Base-by-base conservation (phyloP, 2,329 filamentous ascomycete species). In the Monascus ruber region DNA sequence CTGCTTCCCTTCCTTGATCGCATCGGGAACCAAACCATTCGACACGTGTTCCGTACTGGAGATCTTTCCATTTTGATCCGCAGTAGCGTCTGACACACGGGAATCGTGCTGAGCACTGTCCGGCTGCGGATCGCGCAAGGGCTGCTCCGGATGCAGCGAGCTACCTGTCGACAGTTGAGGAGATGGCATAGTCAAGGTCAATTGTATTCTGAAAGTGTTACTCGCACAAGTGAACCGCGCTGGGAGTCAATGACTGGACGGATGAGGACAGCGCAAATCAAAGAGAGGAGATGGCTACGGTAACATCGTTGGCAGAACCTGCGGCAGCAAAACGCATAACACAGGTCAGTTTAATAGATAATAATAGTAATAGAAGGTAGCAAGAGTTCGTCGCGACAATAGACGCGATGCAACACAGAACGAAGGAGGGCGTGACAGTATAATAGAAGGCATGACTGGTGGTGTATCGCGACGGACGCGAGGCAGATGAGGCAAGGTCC, bases 1-100 rank as follows among this genome's bases (percentile, higher is more conserved):
- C 52, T 77, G 71, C 51, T 79, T 79, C 39, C 71, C 72, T 56
- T 76, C 73, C 39, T 68, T 65, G 40, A 78, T 75, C 39, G 64
- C 56, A 58, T 72, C 67, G 7, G 52, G 40, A 29, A 44, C 37
- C 8, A 50, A 42, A 25, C 55, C 56, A 24, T 46, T 41, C 27
- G 50, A 47, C 33, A 50, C 51, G 33, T 50, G 52, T 26, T 49
- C 36, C 25, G 46, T 44, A 24, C 46, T 37, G 26, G 50, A 35
- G 31, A 45, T 41, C 34, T 58, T 51, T 24, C 38, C 47, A 42
- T 48, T 43, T 28, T 44, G 45, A 26, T 49, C 47, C 26, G 32
- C 43, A 28, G 45, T 44, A n/a, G 42, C 39, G 26, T 52, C 47
- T 25, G 47, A 42, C 36, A 50, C 43, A 42, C 49, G 47, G 32